Evolutionary conservation across 2,329 filamentous ascomycete genomes (phyloP), one percentile per base, ranked within the genome.

Genomic region (Lasiodiplodia theobromae): DNA sequence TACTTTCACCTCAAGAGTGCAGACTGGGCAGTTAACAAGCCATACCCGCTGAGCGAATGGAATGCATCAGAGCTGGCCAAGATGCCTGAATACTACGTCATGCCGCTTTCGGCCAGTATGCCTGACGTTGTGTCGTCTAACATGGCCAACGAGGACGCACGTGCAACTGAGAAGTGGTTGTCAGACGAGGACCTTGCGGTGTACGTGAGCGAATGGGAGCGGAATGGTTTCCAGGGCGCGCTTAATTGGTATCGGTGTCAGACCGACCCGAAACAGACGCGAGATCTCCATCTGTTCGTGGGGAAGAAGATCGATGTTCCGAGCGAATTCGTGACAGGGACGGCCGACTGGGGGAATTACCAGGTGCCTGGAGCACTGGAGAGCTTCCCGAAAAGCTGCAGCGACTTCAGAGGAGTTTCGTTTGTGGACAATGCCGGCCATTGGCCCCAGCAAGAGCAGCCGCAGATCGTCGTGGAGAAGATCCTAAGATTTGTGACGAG

Each of bases 1-100:
- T 92, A 92, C 74, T 87, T 91, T 71, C 86, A 91, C 73, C 82
- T 92, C 58, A 92, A 92, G 75, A 89, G 86, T 66, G 89, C 86
- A 6, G 85, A 86, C 67, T 91, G 87, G 86, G 73, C 77, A 4
- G 80, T 82, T 4, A 89, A 89, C 72, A 73, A 82, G 1, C 87
- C 89, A 0, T 79, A 81, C 37, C 83, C 87, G 0, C 79, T 92
- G 5, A 71, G 79, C 14, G 80, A 77, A 2, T 91, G 88, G 88
- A 83, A 78, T 2, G 89, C 88, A 0, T 75, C 80, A 14, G 85
- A 89, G 54, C 75, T 92, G 2, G 83, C 82, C 1, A 82, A 86
- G 69, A 84, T 92, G 82, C 90, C 90, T 0, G 82, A 86, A 65
- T 92, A 92, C 80, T 92, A 92, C 78, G 83, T 91, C 72, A 90